Evolutionary conservation across 1,284 basidiomycete genomes (phyloP), one percentile per base, ranked within the genome.

Genomic region (Cryptococcus jaspeensis): DNA sequence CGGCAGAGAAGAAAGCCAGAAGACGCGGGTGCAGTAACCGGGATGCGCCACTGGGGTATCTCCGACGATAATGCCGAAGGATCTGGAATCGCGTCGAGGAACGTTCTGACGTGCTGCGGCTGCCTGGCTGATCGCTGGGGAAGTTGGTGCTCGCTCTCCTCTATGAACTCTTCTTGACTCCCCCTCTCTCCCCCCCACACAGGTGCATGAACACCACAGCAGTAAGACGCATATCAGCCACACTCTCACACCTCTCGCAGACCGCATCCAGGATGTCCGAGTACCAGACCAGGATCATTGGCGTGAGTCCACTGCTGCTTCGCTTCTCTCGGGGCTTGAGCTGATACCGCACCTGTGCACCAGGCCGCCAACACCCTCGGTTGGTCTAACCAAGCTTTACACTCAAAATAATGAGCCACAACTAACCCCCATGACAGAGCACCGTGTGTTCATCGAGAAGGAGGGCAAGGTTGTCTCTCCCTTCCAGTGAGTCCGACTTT

Each of bases 361-460:
- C 28, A 76, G 74, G 88, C 93, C 53, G 84, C 90, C 70, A 90
- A 97, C 83, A 96, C 94, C 57, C 86, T 97, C 66, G 92, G 92
- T 95, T 70, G 64, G 82, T 77, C 20, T 23, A 41, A 23, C 37
- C 25, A 50, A 16, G 25, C 45, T 32, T 23, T 6, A 37, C 23
- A 5, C n/a, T n/a, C 40, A 41, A 5, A 5, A 6, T 5, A 4
- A 41, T 4, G 16, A 41, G 16, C 5, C 58, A 52, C 60, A 68
- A 52, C 41, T 56, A 51, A 49, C 56, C 23, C 46, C 64, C 61
- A 65, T 58, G 55, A 65, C 59, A 94, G 95, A 98, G 71, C 91
- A 96, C 82, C 90, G 95, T 60, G 88, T 95, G 61, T 99, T 80
- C 84, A 85, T 93, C 79, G 95, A 99, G 79, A 87, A 90, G 74